Conservation (phyloP, 106 monocot genomes). For the Dioscorea alata region DNA sequence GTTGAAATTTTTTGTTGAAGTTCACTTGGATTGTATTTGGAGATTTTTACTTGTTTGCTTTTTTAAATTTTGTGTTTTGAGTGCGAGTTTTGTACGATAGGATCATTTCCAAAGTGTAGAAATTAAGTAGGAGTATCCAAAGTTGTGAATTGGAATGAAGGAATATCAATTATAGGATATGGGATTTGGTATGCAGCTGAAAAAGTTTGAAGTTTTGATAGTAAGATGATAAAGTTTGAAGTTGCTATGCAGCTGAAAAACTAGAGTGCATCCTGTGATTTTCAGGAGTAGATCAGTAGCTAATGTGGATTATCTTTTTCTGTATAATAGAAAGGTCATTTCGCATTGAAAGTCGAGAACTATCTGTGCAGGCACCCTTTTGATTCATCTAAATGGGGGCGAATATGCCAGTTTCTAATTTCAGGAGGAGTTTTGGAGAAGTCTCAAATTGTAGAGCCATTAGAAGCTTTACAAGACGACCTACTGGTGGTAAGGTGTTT, state of each 20-base stretch:
- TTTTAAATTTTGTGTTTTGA: background rate
- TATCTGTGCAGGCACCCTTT: slow-evolving; percentile 71
- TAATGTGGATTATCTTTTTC: background rate
- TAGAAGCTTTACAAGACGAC: slow-evolving; percentile 84
- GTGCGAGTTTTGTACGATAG: background rate
- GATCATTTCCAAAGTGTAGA: background rate
- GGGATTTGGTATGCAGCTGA: background rate
- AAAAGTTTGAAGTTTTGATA: background rate
- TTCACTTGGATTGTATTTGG: background rate
- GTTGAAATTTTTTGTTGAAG: background rate
- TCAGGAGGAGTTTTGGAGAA: slow-evolving; percentile 62
- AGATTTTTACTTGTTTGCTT: no score
- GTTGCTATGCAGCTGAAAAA: background rate
- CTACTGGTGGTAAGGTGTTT: slow-evolving; percentile 56
- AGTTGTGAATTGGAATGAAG: background rate
- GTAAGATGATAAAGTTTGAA: background rate
- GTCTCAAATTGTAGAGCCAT: slow-evolving; percentile 59
- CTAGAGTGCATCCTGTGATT: background rate
- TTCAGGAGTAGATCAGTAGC: background rate
- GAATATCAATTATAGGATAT: background rate
- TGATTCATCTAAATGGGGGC: slow-evolving; percentile 86
- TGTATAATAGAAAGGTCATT: background rate
- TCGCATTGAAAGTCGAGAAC: background rate
- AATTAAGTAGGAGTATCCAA: no score
- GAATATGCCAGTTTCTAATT: slow-evolving; percentile 65